These are phyloP conservation scores for Hansenula anomala DNA, from an alignment of 1,139 yeast genomes.

Conservation along the genomic window DNA sequence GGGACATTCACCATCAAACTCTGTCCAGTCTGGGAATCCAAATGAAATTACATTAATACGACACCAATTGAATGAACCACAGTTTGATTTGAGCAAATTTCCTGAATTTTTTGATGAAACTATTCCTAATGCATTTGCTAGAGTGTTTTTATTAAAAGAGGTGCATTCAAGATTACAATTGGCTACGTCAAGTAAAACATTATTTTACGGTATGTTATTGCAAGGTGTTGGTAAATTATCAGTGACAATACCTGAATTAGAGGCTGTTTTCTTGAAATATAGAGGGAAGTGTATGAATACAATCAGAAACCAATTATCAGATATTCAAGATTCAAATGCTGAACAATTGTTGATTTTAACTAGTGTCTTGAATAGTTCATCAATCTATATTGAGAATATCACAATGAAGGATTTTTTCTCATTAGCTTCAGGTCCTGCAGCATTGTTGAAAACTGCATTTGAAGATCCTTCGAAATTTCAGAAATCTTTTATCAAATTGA, in stretches of 20 bases:
- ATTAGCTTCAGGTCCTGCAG: constrained; percentile 16
- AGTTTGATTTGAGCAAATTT: constrained; percentile 5
- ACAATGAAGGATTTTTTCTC: constrained; percentile 13
- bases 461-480: constrained; percentile 13
- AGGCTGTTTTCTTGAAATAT: constrained; percentile 6
- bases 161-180: background rate
- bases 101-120: constrained; percentile 18
- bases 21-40: background rate
- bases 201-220: constrained; percentile 11
- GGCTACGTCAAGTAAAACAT: background rate
- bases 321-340: constrained; percentile 13
- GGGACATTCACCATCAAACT: background rate
- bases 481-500: constrained; percentile 5
- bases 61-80: constrained; percentile 10
- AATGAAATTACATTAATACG: constrained; percentile 8
- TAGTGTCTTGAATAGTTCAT: constrained; percentile 7
- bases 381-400: constrained; percentile 7
- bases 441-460: constrained; percentile 10
- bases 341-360: constrained; percentile 7
- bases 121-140: constrained; percentile 9
- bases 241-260: constrained; percentile 5
- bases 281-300: constrained; percentile 13
- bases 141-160: constrained; percentile 13
- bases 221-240: constrained; percentile 11
- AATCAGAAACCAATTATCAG: constrained; percentile 6